Conservation (phyloP, 257 asterid genomes). For the Solanum bulbocastanum region DNA sequence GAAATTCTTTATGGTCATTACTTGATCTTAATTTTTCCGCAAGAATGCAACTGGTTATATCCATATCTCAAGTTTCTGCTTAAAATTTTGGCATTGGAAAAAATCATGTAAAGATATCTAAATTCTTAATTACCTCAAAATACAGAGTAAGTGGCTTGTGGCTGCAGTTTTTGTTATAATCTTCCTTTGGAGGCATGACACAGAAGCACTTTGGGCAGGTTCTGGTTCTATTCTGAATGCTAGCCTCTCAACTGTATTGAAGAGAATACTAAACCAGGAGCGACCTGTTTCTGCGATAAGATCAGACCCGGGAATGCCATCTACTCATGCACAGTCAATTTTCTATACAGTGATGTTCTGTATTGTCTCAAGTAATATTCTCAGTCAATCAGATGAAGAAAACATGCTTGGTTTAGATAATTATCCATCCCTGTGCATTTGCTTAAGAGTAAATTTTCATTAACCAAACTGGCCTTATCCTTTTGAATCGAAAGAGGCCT, state of each 20-base stretch:
- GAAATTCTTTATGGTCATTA: neutral
- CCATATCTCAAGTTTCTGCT: neutral
- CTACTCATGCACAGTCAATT: constrained; percentile 79
- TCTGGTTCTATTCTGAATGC: constrained; percentile 58
- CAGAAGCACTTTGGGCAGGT: constrained; percentile 60
- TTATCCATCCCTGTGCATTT: neutral
- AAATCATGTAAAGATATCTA: neutral
- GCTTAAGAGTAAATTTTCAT: neutral
- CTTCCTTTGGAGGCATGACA: constrained; percentile 63
- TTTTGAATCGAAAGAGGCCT: neutral
- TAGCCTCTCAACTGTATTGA: constrained; percentile 34
- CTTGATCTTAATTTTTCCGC: neutral
- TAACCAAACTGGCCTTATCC: neutral
- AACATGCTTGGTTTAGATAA: neutral
- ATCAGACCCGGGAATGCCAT: constrained; percentile 95
- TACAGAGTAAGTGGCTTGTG: constrained; percentile 78
- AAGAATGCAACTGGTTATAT: neutral
- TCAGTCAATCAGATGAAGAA: neutral
- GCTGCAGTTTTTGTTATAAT: constrained; percentile 19
- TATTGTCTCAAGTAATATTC: constrained; percentile 43
- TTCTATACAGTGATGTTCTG: constrained; percentile 31
- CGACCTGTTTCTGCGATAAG: constrained; percentile 54
- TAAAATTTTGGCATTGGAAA: neutral
- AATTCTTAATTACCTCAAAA: constrained; percentile 3
- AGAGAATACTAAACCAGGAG: constrained; percentile 61